These are phyloP conservation scores for Fusarium tuaranense DNA, from an alignment of 2,329 filamentous ascomycete species.

Conservation along the genomic window DNA sequence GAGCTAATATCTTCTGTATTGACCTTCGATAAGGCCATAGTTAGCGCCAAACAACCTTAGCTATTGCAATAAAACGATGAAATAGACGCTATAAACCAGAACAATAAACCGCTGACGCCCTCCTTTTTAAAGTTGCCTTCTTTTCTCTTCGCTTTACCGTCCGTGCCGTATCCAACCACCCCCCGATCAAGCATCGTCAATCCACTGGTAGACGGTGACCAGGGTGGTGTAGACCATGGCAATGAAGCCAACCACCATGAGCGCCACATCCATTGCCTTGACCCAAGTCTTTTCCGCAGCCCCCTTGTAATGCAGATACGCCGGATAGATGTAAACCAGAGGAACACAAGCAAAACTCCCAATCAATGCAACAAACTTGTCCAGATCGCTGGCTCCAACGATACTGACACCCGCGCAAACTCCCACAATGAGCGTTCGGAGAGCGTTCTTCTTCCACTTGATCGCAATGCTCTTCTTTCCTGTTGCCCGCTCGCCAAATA, in stretches of 20 bases:
- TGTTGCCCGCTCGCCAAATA: slow-evolving; percentile 74
- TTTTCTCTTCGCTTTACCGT: slow-evolving; percentile 11
- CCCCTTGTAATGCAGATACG: slow-evolving; percentile 76
- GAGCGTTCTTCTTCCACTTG: slow-evolving; percentile 82
- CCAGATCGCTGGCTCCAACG: slow-evolving; percentile 74
- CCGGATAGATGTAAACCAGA: slow-evolving; percentile 81
- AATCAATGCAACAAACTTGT: slow-evolving; percentile 81
- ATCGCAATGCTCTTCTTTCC: slow-evolving; percentile 73
- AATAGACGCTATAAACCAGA: slow-evolving; percentile 8
- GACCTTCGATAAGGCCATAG: background rate
- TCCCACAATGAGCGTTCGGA: slow-evolving; percentile 68
- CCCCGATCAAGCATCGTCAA: slow-evolving; percentile 36
- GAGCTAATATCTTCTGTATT: slow-evolving; percentile 5
- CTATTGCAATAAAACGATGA: background rate
- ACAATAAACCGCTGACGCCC: background rate
- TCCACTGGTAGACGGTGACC: slow-evolving; percentile 63
- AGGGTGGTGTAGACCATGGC: slow-evolving; percentile 79
- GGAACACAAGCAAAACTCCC: slow-evolving; percentile 81
- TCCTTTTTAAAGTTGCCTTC: slow-evolving; percentile 34
- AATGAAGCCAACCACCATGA: slow-evolving; percentile 72
- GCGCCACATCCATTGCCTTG: slow-evolving; percentile 69
- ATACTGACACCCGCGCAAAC: slow-evolving; percentile 72
- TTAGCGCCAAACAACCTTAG: slow-evolving; percentile 3
- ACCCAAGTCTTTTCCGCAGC: slow-evolving; percentile 67
- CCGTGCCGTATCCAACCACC: background rate